phyloP scores from a whole-genome alignment of 2,329 filamentous ascomycete species.

The Neonectria magnoliae region DNA sequence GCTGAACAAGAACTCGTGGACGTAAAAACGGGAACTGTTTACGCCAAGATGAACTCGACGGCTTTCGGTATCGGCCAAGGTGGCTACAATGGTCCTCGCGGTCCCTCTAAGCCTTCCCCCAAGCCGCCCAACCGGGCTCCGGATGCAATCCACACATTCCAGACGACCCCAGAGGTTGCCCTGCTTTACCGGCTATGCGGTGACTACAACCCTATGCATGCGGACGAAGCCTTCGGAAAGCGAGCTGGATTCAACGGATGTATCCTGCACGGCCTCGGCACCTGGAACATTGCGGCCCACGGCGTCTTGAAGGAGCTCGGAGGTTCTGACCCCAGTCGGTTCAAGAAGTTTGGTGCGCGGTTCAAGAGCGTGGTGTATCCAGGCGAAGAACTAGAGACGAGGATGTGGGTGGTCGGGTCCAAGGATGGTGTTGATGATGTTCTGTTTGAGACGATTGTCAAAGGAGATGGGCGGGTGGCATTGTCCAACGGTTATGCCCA shows the following conservation, averaged over 20 bases:
- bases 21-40: constrained; percentile 49
- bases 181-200: constrained; percentile 58
- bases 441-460: constrained; percentile 53
- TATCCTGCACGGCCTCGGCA: constrained; percentile 58
- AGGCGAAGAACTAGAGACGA: constrained; percentile 55
- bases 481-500: constrained; percentile 50
- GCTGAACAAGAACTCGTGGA: constrained; percentile 53
- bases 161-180: constrained; percentile 52
- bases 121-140: constrained; percentile 48
- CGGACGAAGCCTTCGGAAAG: constrained; percentile 53
- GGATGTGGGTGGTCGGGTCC: constrained; percentile 52
- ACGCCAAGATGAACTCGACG: constrained; percentile 51
- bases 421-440: constrained; percentile 48
- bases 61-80: constrained; percentile 58
- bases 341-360: constrained; percentile 55
- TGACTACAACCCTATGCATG: constrained; percentile 60
- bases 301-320: constrained; percentile 53
- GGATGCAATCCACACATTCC: constrained; percentile 50
- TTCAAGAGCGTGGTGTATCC: constrained; percentile 60
- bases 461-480: constrained; percentile 50
- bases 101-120: constrained; percentile 47
- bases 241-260: constrained; percentile 56
- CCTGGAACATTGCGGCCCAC: constrained; percentile 59
- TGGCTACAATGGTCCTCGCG: constrained; percentile 55
- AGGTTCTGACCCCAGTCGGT: constrained; percentile 50